Evolutionary conservation across 768 basidiomycete species (phyloP), one percentile per base, ranked within the genome.

Genomic region (Tricholoma sp.): DNA sequence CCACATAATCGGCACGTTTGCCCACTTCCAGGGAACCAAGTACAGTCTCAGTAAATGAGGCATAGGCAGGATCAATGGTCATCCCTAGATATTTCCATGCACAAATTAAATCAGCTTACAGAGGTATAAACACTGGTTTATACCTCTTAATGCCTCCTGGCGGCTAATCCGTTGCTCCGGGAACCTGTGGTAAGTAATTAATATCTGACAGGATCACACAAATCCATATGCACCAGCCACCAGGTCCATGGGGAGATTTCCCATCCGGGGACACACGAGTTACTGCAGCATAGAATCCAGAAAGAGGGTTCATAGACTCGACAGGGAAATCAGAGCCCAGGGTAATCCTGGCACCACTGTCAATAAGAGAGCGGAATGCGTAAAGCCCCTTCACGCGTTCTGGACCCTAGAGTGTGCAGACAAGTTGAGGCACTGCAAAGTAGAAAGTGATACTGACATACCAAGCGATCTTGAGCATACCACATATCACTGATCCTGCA

Each of bases 251-350:
- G 7, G 94, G 94, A 32, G 91, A 94, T 47, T 71, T 68, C 17
- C 91, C 93, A 31, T 80, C 75, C 6, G 80, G 75, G 28, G 85
- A 83, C 48, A 90, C 71, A 36, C 94, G 80, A 2, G 91, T 85
- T 24, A 94, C 78, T 1, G 93, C 92, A n/a, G 94, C 91, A 67
- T 91, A 91, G 68, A 96, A 94, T 2, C 88, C 86, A 54, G 81
- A 74, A 37, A 97, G 76, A 11, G 94, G 94, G 65, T 94, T 91
- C 70, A 93, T 78, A 36, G 80, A 78, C 65, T 95, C 95, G 32
- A 98, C 91, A 0, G 94, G 94, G 60, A 89, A 91, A 71, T 96
- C 94, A 3, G 91, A 91, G 12, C 95, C 94, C 20, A 96, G 70
- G 2, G 89, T 83, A 54, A 94, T 84, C 55, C 81, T 72, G 54